Base-by-base conservation (phyloP, 2,329 filamentous ascomycete species). In the Beauveria varroae region DNA sequence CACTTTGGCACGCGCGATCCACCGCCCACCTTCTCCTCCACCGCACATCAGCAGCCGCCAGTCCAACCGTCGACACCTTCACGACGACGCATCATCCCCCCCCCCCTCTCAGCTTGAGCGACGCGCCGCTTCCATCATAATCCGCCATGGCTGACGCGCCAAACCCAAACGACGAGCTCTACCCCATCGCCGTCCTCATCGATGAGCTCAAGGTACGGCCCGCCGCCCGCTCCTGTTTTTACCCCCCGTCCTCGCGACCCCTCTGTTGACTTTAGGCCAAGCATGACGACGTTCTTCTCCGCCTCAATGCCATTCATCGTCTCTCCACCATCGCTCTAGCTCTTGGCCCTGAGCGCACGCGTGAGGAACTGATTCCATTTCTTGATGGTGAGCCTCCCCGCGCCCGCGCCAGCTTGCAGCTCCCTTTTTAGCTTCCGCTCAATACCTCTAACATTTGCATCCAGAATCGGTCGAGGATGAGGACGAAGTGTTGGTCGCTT, bases 101-200 rank as follows among this genome's bases (percentile, higher is more conserved):
- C 28, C 44, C 12, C 22, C 20, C 44, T n/a, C 18, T 43, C 37
- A 58, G 59, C 59, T 52, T 46, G 59, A 53, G 61, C 49, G 49
- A 55, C 61, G 55, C 61, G 55, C 61, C 55, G 54, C 55, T 37
- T 52, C 54, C 61, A 56, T 59, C 52, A 18, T 51, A 71, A 72
- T 75, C 78, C 84, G 83, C 77, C 76, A 98, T 98, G 93, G 91
- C 85, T 79, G 85, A 97, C 80, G 89, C 88, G 79, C 84, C 88
- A 76, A 90, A 88, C 79, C 87, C 93, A 81, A 96, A 89, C 77
- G 95, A 99, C 80, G 96, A 98, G 87, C 92, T 99, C 73, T 99
- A 98, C 79, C 95, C 95, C 76, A 99, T 99, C 82, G 95, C 96
- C 74, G 95, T 99, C 69, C 88, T 99, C 78, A 99, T 99, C 79